phyloP scores from a whole-genome alignment of 2,329 filamentous ascomycete species.

The Apiospora kogelbergensis region DNA sequence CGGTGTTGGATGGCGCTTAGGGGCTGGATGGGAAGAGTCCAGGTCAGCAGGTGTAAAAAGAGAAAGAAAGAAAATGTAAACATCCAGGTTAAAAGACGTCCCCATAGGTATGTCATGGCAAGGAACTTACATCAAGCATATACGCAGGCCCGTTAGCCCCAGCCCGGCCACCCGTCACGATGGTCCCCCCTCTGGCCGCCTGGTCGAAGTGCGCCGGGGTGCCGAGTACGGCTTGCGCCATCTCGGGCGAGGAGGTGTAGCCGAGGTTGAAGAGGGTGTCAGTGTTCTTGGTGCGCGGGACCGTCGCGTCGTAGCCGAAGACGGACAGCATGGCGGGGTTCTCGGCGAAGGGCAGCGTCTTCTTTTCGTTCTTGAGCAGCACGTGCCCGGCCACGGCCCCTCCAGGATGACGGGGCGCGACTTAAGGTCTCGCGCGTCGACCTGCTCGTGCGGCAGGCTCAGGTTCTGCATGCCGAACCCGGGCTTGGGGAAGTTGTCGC shows the following conservation, averaged over 20 bases:
- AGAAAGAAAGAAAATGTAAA: no score
- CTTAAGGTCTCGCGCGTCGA: constrained; percentile 50
- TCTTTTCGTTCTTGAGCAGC: constrained; percentile 71
- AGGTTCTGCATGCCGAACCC: constrained; percentile 63
- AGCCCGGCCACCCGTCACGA: constrained; percentile 51
- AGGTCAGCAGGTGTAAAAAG: constrained; percentile 19
- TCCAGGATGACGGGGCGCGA: constrained; percentile 46
- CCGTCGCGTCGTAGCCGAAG: constrained; percentile 64
- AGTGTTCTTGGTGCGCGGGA: constrained; percentile 47
- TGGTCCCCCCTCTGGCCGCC: constrained; percentile 50
- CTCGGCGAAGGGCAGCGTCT: constrained; percentile 60
- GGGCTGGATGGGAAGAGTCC: constrained; percentile 41
- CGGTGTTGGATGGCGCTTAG: constrained; percentile 57
- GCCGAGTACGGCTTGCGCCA: constrained; percentile 44
- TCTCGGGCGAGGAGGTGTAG: constrained; percentile 47
- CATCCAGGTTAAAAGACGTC: constrained; percentile 19
- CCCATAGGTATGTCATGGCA: no score
- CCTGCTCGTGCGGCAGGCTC: constrained; percentile 39
- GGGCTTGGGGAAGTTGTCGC: constrained; percentile 42
- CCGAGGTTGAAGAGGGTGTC: constrained; percentile 44
- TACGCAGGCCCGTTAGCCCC: constrained; percentile 51
- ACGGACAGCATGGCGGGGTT: constrained; percentile 56
- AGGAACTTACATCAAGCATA: constrained; percentile 42
- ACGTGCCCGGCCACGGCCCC: constrained; percentile 65
- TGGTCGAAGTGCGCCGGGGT: constrained; percentile 46